These are phyloP conservation scores for Bipolaris cookei DNA, from an alignment of 2,329 filamentous ascomycete species.

Conservation along the genomic window DNA sequence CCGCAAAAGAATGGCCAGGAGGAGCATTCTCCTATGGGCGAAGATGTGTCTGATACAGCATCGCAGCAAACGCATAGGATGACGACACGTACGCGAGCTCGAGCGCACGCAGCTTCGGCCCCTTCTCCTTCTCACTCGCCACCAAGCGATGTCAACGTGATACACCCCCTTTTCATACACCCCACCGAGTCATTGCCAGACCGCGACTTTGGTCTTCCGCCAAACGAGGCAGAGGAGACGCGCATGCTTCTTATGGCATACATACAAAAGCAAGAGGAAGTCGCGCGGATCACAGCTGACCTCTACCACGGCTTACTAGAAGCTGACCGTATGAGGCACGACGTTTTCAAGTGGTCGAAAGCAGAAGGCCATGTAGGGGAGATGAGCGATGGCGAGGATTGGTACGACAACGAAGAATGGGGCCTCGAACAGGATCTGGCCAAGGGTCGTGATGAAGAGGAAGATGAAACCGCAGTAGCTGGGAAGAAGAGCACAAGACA, in stretches of 20 bases:
- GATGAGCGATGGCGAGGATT: conserved; percentile 88
- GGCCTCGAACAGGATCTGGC: conserved; percentile 74
- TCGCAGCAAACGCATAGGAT: conserved; percentile 58
- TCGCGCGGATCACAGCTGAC: conserved; percentile 71
- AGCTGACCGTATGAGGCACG: conserved; percentile 73
- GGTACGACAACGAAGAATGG: conserved; percentile 86
- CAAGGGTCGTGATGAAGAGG: conserved; percentile 84
- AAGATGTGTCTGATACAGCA: conserved; percentile 53
- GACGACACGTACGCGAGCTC: conserved; percentile 61
- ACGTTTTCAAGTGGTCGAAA: conserved; percentile 77
- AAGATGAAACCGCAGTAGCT: conserved; percentile 63
- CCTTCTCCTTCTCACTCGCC: conserved; percentile 54
- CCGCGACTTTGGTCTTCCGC: conserved; percentile 73
- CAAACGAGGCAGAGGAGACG: conserved; percentile 77
- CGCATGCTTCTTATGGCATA: conserved; percentile 75
- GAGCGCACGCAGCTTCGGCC: conserved; percentile 55
- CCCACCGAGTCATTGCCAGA: conserved; percentile 68
- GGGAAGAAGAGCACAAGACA: conserved; percentile 58
- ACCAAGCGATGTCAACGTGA: conserved; percentile 58
- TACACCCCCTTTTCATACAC: conserved; percentile 77
- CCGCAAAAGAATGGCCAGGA: conserved; percentile 34
- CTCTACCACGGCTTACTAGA: conserved; percentile 74
- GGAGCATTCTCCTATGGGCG: conserved; percentile 29
- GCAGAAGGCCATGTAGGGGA: conserved; percentile 78
- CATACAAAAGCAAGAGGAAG: conserved; percentile 85